These are phyloP conservation scores for Penstemon barbatus DNA, from an alignment of 257 asterid species.

Conservation along the genomic window DNA sequence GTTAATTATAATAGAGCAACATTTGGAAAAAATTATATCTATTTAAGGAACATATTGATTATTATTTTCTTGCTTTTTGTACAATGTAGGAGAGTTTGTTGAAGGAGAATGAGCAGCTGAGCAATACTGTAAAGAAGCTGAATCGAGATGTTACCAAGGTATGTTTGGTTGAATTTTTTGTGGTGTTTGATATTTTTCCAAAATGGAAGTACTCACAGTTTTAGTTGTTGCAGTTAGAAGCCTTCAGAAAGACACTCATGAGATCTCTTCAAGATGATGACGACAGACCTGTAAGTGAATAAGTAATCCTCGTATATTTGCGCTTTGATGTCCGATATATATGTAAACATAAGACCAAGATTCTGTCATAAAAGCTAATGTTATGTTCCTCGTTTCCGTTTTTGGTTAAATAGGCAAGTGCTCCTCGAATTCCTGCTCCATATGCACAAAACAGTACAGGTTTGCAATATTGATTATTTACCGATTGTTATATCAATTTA, in stretches of 20 bases:
- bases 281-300: slow-evolving; percentile 57
- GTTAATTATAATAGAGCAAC: too few species aligned
- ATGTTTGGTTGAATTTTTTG: not conserved
- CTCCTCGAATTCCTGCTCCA: slow-evolving; percentile 34
- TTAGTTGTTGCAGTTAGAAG: slow-evolving; percentile 66
- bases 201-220: slow-evolving; percentile 23
- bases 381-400: slow-evolving; percentile 13
- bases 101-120: slow-evolving; percentile 48
- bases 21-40: too few species aligned
- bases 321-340: not conserved
- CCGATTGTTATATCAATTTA: not conserved
- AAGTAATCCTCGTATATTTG: not conserved
- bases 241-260: slow-evolving; percentile 86
- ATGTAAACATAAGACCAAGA: not conserved
- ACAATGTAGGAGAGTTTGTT: slow-evolving; percentile 41
- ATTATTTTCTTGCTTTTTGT: slow-evolving; percentile 12
- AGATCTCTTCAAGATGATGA: slow-evolving; percentile 86
- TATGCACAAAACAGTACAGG: slow-evolving; percentile 43
- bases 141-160: slow-evolving; percentile 59
- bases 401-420: slow-evolving; percentile 49
- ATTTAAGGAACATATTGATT: not conserved
- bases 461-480: slow-evolving; percentile 23
- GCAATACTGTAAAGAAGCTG: slow-evolving; percentile 49
- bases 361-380: not conserved
- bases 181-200: not conserved